Evolutionary conservation across 495 filamentous ascomycete genomes (phyloP).

Genomic region (Aspergillus sparsus): DNA sequence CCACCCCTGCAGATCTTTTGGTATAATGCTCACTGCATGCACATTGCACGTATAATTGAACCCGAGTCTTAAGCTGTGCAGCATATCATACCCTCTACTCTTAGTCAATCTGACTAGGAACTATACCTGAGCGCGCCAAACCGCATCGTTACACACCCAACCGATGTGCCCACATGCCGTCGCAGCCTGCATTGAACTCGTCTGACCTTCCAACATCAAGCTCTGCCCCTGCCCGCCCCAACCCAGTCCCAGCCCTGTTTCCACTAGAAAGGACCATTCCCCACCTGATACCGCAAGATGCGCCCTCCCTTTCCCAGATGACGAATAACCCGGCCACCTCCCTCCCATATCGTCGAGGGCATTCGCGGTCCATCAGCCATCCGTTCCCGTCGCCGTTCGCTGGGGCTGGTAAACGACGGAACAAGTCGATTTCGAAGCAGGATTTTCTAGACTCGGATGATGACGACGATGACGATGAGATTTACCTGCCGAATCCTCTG

Average conservation of each 20-base stretch:
- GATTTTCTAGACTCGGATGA: conserved; percentile 45
- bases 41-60: background rate
- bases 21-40: background rate
- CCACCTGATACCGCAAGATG: conserved; percentile 35
- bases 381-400: conserved; percentile 68
- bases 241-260: conserved; percentile 27
- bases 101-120: no score
- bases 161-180: conserved; percentile 46
- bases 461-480: conserved; percentile 42
- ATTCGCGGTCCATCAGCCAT: conserved; percentile 75
- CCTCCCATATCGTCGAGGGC: conserved; percentile 41
- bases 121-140: no score
- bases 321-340: conserved; percentile 24
- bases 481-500: conserved; percentile 29
- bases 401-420: conserved; percentile 52
- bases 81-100: no score
- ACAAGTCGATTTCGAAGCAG: conserved; percentile 32
- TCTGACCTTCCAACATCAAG: conserved; percentile 35
- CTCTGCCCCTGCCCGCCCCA: conserved; percentile 20
- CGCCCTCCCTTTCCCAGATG: conserved; percentile 29
- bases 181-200: conserved; percentile 39
- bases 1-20: background rate
- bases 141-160: background rate
- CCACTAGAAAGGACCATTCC: conserved; percentile 25
- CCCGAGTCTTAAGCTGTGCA: background rate